Conservation (phyloP, 2,329 filamentous ascomycete genomes). For the Immersiporthe knoxdaviesiana region DNA sequence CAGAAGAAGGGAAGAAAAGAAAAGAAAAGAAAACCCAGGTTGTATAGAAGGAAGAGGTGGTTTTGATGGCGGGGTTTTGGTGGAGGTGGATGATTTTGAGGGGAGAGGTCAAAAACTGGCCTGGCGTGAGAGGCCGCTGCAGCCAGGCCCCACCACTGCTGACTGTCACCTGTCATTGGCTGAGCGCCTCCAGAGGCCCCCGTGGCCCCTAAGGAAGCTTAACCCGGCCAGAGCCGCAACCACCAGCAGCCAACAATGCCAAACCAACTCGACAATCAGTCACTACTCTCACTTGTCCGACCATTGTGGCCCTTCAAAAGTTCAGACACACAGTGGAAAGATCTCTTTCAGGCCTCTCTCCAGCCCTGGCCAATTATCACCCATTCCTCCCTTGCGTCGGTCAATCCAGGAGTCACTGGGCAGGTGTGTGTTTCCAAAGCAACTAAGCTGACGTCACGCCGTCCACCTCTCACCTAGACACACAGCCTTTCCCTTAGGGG, state of each 20-base stretch:
- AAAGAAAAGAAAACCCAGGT: background rate
- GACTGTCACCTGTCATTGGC: constrained; percentile 16
- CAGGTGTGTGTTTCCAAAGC: background rate
- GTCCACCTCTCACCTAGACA: background rate
- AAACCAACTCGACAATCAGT: constrained; percentile 2
- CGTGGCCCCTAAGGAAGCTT: background rate
- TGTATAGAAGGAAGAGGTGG: background rate
- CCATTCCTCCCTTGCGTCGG: background rate
- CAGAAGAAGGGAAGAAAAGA: constrained; percentile 16
- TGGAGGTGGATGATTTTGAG: constrained; percentile 24
- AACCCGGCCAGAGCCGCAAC: constrained; percentile 1
- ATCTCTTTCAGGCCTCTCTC: background rate
- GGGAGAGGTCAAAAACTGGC: constrained; percentile 14
- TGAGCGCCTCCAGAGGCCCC: no score
- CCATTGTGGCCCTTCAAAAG: background rate
- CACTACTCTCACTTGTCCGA: background rate
- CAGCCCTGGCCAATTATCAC: background rate
- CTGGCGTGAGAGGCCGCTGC: constrained; percentile 18
- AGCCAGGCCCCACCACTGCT: constrained; percentile 10
- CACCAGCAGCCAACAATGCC: constrained; percentile 4
- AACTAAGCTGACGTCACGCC: constrained; percentile 27
- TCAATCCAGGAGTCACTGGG: background rate
- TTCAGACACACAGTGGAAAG: background rate
- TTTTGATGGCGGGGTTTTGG: constrained; percentile 27
- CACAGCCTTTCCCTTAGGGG: background rate